Conservation (phyloP, 1,284 basidiomycete species). For the Fomitopsis betulina region DNA sequence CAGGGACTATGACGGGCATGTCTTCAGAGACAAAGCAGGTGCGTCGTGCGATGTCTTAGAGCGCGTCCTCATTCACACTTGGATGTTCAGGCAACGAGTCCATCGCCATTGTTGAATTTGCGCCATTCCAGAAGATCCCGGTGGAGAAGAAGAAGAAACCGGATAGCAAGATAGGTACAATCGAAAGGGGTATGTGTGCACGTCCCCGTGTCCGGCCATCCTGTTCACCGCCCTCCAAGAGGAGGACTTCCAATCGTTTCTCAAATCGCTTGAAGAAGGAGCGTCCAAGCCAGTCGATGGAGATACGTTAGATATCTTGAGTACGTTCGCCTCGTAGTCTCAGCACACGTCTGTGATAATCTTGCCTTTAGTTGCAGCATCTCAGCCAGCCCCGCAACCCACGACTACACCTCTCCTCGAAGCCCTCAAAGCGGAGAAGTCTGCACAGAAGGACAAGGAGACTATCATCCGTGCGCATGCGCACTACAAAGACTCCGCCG, state of each 20-base stretch:
- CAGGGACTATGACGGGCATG: constrained; percentile 85
- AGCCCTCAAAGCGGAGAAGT: constrained; percentile 79
- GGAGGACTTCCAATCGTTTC: constrained; percentile 63
- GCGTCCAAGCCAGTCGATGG: constrained; percentile 46
- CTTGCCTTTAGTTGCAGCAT: constrained; percentile 56
- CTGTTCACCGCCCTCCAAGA: constrained; percentile 18
- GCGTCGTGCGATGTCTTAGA: background rate
- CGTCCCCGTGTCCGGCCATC: background rate
- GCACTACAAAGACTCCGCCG: constrained; percentile 52
- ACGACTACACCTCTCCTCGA: constrained; percentile 87
- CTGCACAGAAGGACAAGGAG: constrained; percentile 67
- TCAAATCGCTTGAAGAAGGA: constrained; percentile 56
- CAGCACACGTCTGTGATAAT: constrained; percentile 1
- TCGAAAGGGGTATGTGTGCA: constrained; percentile 59
- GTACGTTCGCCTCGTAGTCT: constrained; percentile 35
- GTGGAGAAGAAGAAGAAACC: constrained; percentile 69
- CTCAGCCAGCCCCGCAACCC: constrained; percentile 52
- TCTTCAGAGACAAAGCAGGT: constrained; percentile 92
- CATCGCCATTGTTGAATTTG: constrained; percentile 89
- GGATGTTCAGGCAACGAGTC: constrained; percentile 71
- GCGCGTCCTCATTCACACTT: constrained; percentile 16
- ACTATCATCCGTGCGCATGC: constrained; percentile 63
- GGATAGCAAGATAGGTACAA: constrained; percentile 69
- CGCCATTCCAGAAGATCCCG: constrained; percentile 87
- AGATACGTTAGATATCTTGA: constrained; percentile 55